Conservation (phyloP, 1,284 basidiomycete genomes). For the Tilletia indica region DNA sequence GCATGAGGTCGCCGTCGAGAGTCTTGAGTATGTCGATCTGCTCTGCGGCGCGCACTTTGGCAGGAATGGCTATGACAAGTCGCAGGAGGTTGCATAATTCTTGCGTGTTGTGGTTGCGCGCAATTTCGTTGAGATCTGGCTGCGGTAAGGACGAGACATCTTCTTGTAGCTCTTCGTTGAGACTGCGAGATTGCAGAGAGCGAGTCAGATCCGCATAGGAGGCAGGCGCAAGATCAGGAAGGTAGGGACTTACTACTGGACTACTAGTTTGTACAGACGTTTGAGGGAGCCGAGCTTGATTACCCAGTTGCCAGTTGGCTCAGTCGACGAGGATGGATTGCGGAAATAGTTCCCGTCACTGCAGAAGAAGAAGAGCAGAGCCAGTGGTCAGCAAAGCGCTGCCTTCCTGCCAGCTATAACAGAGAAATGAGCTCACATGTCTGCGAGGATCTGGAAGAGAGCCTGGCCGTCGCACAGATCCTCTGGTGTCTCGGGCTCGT, state of each 20-base stretch:
- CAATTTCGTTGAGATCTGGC: slow-evolving; percentile 61
- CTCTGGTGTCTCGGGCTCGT: slow-evolving; percentile 21
- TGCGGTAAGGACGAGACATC: slow-evolving; percentile 24
- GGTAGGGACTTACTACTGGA: slow-evolving; percentile 64
- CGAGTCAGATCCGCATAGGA: not conserved
- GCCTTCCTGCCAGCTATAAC: too few relatives aligned
- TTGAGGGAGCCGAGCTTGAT: slow-evolving; percentile 79
- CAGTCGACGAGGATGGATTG: slow-evolving; percentile 33
- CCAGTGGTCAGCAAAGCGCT: not conserved
- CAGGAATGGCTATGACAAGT: slow-evolving; percentile 85
- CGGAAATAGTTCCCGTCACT: slow-evolving; percentile 77
- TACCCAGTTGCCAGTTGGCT: slow-evolving; percentile 68
- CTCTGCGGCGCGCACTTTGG: slow-evolving; percentile 72
- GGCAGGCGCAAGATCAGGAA: not conserved
- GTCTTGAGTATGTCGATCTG: slow-evolving; percentile 81
- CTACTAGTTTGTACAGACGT: slow-evolving; percentile 78
- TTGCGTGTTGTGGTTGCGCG: slow-evolving; percentile 68
- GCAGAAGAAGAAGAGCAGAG: slow-evolving; percentile 10
- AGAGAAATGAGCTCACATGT: slow-evolving; percentile 26
- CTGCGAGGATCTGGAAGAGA: slow-evolving; percentile 41
- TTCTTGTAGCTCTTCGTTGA: slow-evolving; percentile 6
- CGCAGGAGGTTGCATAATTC: slow-evolving; percentile 75
- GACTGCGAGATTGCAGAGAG: not conserved
- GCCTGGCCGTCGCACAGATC: slow-evolving; percentile 45
- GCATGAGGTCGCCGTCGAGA: slow-evolving; percentile 75